Percentiles rank a stretch among this genome's conserved stretches.
Conservation (phyloP, 768 basidiomycete genomes). For the Agaricus subrufescens region DNA sequence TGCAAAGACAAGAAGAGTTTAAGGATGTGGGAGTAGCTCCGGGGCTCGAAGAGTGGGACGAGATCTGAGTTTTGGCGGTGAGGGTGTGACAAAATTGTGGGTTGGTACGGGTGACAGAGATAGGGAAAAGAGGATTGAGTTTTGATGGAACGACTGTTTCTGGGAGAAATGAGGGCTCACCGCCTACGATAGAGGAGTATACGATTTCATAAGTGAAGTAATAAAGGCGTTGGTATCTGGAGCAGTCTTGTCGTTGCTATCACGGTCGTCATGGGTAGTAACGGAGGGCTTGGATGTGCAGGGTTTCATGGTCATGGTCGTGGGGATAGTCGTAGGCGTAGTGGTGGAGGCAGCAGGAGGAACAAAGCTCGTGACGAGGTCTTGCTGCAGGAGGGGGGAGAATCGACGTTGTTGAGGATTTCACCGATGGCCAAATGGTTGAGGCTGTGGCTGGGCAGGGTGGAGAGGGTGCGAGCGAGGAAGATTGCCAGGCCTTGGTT, state of each 20-base stretch:
- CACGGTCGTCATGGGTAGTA: conserved; percentile 27
- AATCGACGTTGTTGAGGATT: conserved; percentile 33
- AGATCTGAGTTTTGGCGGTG: conserved; percentile 53
- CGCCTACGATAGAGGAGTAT: conserved; percentile 32
- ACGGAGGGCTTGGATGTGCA: conserved; percentile 16
- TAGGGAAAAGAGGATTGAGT: conserved; percentile 48
- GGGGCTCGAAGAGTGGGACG: conserved; percentile 54
- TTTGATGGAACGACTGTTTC: conserved; percentile 58
- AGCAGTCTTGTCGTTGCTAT: conserved; percentile 31
- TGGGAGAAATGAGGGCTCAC: conserved; percentile 29
- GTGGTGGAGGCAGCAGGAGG: conserved; percentile 13
- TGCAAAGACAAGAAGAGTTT: conserved; percentile 38
- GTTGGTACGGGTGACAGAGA: conserved; percentile 32
- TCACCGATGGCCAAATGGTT: conserved; percentile 61
- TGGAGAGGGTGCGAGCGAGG: conserved; percentile 62
- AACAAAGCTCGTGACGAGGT: not conserved
- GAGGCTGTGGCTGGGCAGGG: conserved; percentile 68
- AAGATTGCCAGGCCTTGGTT: conserved; percentile 71
- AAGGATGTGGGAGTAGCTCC: conserved; percentile 61
- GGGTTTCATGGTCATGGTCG: conserved; percentile 10
- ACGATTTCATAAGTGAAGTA: conserved; percentile 24
- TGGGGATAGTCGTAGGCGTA: conserved; percentile 5
- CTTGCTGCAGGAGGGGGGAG: conserved; percentile 12
- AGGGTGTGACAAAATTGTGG: conserved; percentile 47
- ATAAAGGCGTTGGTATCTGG: conserved; percentile 22